Evolutionary conservation across 495 filamentous ascomycete genomes (phyloP).

Genomic region (Daldinia bambusicola): DNA sequence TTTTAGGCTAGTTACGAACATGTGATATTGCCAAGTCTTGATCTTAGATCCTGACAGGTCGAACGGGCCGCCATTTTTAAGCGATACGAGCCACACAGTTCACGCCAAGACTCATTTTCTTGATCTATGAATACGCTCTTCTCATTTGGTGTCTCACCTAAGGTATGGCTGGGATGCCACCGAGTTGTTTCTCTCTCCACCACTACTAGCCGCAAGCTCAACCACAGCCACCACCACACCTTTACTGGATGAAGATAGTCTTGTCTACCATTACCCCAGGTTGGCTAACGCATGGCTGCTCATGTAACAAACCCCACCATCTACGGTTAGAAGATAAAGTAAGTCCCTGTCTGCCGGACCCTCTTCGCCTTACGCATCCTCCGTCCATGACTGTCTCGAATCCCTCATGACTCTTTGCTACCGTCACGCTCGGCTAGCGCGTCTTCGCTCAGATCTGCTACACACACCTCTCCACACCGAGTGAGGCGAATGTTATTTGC

Average conservation of each 20-base stretch:
- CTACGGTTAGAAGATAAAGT: slow-evolving; percentile 17
- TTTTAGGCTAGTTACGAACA: slow-evolving; percentile 29
- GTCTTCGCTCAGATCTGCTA: slow-evolving; percentile 16
- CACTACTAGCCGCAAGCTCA: slow-evolving; percentile 12
- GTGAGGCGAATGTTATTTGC: slow-evolving; percentile 21
- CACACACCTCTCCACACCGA: slow-evolving; percentile 22
- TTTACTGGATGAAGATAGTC: slow-evolving; percentile 15
- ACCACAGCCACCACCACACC: slow-evolving; percentile 32
- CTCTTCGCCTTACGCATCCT: neutral
- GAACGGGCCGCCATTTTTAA: slow-evolving; percentile 23
- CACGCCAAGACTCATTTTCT: slow-evolving; percentile 24
- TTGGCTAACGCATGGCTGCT: slow-evolving; percentile 25
- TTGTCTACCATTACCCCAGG: slow-evolving; percentile 17
- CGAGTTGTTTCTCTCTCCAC: slow-evolving; percentile 25
- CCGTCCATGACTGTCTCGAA: slow-evolving; percentile 14
- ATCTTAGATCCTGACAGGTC: slow-evolving; percentile 43
- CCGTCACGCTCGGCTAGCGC: slow-evolving; percentile 6
- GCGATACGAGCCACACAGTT: slow-evolving; percentile 43
- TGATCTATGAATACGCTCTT: slow-evolving; percentile 23
- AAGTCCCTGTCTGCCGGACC: slow-evolving; percentile 29
- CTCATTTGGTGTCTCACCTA: slow-evolving; percentile 35
- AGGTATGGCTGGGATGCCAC: slow-evolving; percentile 17
- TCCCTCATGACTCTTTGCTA: slow-evolving; percentile 1
- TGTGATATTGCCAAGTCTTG: slow-evolving; percentile 45
- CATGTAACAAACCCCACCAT: slow-evolving; percentile 28